Base-by-base conservation (phyloP, 106 monocot genomes). In the Allium fistulosum region DNA sequence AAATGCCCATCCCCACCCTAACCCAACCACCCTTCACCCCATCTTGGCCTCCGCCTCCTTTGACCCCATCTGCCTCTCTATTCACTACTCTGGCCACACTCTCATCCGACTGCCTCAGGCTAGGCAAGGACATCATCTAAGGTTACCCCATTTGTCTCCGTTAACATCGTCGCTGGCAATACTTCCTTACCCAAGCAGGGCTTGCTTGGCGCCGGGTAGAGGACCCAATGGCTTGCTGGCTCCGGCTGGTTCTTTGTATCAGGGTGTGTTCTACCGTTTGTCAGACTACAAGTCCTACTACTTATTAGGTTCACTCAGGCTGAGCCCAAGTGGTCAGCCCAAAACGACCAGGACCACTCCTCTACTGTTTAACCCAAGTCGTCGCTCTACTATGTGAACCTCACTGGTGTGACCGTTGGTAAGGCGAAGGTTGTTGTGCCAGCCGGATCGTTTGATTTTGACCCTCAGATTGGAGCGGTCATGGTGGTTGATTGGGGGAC, bases 211-310 rank as follows among this genome's bases (percentile, higher is more conserved):
- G n/a, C 68, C 92, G 7, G 89, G 89, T 6, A 78, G 97, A 0
- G 97, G 97, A 0, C 48, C 80, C 0, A 68, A 62, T 49, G 80
- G 89, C 2, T 61, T 92, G n/a, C 49, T 87, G 13, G 76, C 92
- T 48, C 97, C 92, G 46, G 56, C 86, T 28, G 68, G 73, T 0
- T 50, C 75, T 4, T 18, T 84, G 28, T 99, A 92, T 80, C 56
- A 74, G 14, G 68, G 89, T 1, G 85, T 92, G 6, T 99, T 99
- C 47, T 99, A 99, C 77, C 92, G 97, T 63, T 73, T 99, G 3
- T 92, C 97, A 2, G 88, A 92, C 79, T 92, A 82, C 82, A 86
- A 68, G 45, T 99, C 97, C 22, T 99, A 99, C 84, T 92, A 92
- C 77, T 99, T 99, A 84, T 92, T 92, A 48, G 97, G 97, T 16